Base-by-base conservation (phyloP, 805 yeast species). In the Metschnikowia anglica region DNA sequence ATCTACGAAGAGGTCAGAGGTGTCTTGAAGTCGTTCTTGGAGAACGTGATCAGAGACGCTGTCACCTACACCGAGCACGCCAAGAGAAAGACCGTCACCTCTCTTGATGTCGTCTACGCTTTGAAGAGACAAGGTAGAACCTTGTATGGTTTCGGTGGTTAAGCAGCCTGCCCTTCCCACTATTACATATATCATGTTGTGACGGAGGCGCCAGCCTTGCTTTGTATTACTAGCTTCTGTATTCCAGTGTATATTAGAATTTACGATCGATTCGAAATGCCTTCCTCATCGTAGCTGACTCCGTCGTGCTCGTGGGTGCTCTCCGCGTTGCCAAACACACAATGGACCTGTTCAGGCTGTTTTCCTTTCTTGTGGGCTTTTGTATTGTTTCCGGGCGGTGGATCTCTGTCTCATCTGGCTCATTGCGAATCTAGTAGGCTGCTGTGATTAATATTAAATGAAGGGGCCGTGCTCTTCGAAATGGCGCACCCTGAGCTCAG, bases 101-200 rank as follows among this genome's bases (percentile, higher is more conserved):
- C 99, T 52, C 82, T 91, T 67, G 99, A 91, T 71, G 98, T 91
- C 61, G 98, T 91, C 65, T 91, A 91, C 74, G 98, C 98, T 65
- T 86, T 91, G 77, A 91, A 91, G 93, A 89, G 98, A 85, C 97
- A 93, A 81, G 99, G 99, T 70, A 87, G 98, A 80, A 93, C 98
- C 77, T 84, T 93, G 73, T 91, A 91, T 73, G 98, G 98, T 90
- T 93, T 91, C 86, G 98, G 98, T 80, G 97, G 97, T 84, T 91
- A 52, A 50, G 35, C 54, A 24, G n/a, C n/a, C n/a, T n/a, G n/a
- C n/a, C 27, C 45, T 30, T 15, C 13, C 25, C 36, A 16, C 36
- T 39, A 19, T 33, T 19, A 33, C 25, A 12, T 27, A 33, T 33
- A 15, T 20, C 28, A 29, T 29, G 32, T 29, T 29, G 7, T 21